These are phyloP conservation scores for Mycena chlorophos DNA, from an alignment of 768 basidiomycete genomes.

Conservation along the genomic window DNA sequence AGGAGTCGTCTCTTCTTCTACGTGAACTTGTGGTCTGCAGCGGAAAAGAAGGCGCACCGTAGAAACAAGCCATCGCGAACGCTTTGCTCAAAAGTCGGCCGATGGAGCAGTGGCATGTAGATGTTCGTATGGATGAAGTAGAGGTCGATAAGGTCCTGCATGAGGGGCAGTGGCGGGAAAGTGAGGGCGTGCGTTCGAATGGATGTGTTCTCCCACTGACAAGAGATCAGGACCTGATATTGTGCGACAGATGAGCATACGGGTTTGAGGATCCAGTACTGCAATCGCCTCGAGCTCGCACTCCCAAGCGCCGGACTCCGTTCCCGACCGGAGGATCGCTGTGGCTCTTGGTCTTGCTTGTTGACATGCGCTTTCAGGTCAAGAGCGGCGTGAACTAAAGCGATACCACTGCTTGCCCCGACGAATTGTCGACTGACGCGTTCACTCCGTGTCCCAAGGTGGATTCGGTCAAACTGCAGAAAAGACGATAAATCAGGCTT, in stretches of 20 bases:
- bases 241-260: not conserved
- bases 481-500: too few species aligned
- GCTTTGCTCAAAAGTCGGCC: slow-evolving; percentile 60
- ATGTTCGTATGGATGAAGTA: slow-evolving; percentile 63
- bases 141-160: slow-evolving; percentile 51
- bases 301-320: too few species aligned
- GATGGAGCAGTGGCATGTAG: slow-evolving; percentile 67
- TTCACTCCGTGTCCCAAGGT: too few species aligned
- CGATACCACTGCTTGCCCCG: slow-evolving; percentile 56
- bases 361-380: too few species aligned
- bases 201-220: not conserved
- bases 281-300: too few species aligned
- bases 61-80: slow-evolving; percentile 50
- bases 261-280: slow-evolving; percentile 16
- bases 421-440: slow-evolving; percentile 47
- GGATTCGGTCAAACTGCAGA: too few species aligned
- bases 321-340: too few species aligned
- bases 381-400: slow-evolving; percentile 55
- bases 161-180: slow-evolving; percentile 57
- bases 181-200: slow-evolving; percentile 24
- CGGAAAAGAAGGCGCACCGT: slow-evolving; percentile 8
- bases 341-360: too few species aligned
- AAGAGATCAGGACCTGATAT: not conserved
- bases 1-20: slow-evolving; percentile 40
- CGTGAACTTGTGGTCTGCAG: not conserved